Base-by-base conservation (phyloP, 2,329 filamentous ascomycete species). In the Penicillium glabrum region DNA sequence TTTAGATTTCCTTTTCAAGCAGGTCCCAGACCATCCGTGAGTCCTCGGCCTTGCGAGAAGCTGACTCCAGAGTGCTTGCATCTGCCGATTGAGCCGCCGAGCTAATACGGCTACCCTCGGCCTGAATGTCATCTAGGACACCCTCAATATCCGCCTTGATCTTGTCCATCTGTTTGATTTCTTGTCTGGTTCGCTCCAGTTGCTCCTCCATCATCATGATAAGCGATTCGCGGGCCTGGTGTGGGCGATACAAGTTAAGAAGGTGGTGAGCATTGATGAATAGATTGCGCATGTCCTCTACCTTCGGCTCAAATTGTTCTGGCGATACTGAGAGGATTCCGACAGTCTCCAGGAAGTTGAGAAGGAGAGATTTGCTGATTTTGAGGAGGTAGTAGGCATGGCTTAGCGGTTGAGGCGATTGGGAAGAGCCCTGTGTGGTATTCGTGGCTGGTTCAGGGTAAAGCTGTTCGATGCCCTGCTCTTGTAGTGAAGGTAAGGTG, bases 241-340 rank as follows among this genome's bases (percentile, higher is more conserved):
- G 93, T 10, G 93, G 93, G 31, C 93, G 84, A 76, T 96, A 98
- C 73, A 96, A 88, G 73, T 99, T 99, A 63, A 98, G 86, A 53
- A 96, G 83, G 69, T 96, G 91, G 75, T 97, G 92, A 69, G 96
- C 89, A 73, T 98, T 98, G 73, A 93, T 87, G 61, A 96, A 88
- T 27, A 98, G 78, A 16, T 88, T 92, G 67, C 89, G 83, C 31
- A 99, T 76, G 72, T 98, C 89, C 45, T 86, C 80, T 46, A 93
- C 82, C 71, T 96, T 96, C 43, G 86, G 82, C 26, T 83, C 80
- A 51, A 86, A 89, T 71, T 88, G 79, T 44, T 82, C 80, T 0
- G 91, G 89, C 46, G 88, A 82, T n/a, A 84, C 75, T 10, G 84
- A 82, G 56, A 96, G 79, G 14, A 89, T 79, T 24, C 91, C 91